Evolutionary conservation across 345 rosid genomes (phyloP), one percentile per base, ranked within the genome.

Genomic region (Litchi chinensis): DNA sequence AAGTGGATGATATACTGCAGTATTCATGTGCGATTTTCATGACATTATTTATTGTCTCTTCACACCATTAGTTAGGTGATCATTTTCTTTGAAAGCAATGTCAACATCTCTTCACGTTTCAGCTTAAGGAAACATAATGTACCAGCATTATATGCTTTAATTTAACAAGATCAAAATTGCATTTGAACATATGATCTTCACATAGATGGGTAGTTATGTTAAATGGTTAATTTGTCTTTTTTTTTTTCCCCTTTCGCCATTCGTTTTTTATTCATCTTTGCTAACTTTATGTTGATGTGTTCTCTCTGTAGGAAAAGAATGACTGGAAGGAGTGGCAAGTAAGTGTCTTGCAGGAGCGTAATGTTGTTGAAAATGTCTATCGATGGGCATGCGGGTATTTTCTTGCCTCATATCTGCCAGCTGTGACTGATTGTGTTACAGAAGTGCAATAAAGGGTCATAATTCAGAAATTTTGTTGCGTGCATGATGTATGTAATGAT

Each of bases 381-480:
- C 85, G 91, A 77, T 97, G 99, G 99, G 93, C 92, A 69, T 97
- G 99, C 83, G 98, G 98, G 99, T 97, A 91, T 80, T 65, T 43
- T 77, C 43, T 80, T 73, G 40, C 54, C 60, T 74, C 65, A 46
- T 66, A 65, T 83, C 40, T 76, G 24, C 39, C 48, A 28, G 71
- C 75, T 76, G 28, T 37, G 24, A 39, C 76, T 73, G 73, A 43
- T 70, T 80, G 46, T 40, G 43, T 63, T 21, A n/a, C 66, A 26
- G 69, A 71, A 68, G 62, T 32, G 24, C 16, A 12, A 26, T 65
- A 67, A 13, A 32, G 41, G 74, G 60, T 24, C 74, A 26, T 8
- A 12, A 8, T 73, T 56, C 44, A 41, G 39, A 44, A 69, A 56
- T 48, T 48, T 11, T 63, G 19, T 81, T 68, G 8, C 9, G 3